Conservation (phyloP, 2,329 filamentous ascomycete species). For the Tympanopsis confertula region DNA sequence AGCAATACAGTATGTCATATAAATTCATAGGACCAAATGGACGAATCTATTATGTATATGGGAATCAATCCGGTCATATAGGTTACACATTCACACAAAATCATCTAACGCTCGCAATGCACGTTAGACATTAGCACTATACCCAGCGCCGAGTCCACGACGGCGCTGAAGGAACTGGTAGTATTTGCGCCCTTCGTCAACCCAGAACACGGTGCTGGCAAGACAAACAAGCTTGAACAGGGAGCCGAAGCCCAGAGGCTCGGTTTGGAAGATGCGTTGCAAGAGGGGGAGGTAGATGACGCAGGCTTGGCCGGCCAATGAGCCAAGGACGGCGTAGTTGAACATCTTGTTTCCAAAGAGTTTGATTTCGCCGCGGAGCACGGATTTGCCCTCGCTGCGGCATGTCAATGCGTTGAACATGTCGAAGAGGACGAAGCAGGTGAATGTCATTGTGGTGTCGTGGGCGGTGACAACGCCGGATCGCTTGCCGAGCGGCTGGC, state of each 20-base stretch:
- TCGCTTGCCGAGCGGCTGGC: conserved; percentile 22
- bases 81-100: no score
- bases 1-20: no score
- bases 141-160: neutral
- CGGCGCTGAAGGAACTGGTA: conserved; percentile 46
- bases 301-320: conserved; percentile 71
- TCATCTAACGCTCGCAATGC: no score
- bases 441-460: conserved; percentile 98
- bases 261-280: conserved; percentile 91
- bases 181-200: conserved; percentile 82
- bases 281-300: conserved; percentile 93
- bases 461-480: conserved; percentile 47
- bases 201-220: conserved; percentile 89
- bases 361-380: conserved; percentile 75
- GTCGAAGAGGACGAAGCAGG: conserved; percentile 96
- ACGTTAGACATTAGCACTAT: conserved; percentile 1
- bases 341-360: conserved; percentile 84
- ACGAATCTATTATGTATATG: no score
- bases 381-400: conserved; percentile 79
- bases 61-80: no score
- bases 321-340: conserved; percentile 86
- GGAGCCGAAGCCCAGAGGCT: conserved; percentile 66
- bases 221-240: conserved; percentile 61
- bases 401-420: conserved; percentile 98
- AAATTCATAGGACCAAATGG: no score